phyloP scores from a whole-genome alignment of 2,329 filamentous ascomycete genomes.

The Macrophomina pseudophaseolina region DNA sequence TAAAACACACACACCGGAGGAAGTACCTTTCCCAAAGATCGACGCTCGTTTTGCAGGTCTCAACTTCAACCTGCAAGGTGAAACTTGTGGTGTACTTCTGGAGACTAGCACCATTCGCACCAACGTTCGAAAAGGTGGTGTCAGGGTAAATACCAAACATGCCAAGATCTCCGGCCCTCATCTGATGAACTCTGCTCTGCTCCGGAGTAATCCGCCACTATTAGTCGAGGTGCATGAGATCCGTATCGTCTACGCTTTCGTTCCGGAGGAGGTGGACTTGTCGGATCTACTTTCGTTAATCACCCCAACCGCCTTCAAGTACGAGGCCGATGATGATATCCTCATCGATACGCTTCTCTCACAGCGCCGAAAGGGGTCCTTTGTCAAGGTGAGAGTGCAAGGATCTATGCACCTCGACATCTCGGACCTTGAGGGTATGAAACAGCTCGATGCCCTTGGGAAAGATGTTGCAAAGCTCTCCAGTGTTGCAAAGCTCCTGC shows the following conservation, averaged over 20 bases:
- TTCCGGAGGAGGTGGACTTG: slow-evolving; percentile 79
- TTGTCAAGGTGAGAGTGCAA: slow-evolving; percentile 70
- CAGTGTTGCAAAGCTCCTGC: slow-evolving; percentile 90
- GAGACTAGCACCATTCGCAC: slow-evolving; percentile 83
- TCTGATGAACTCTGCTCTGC: slow-evolving; percentile 51
- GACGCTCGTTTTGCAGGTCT: slow-evolving; percentile 79
- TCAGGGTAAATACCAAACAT: slow-evolving; percentile 76
- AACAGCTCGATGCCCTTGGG: slow-evolving; percentile 71
- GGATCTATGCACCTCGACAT: slow-evolving; percentile 43
- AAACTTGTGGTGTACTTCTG: slow-evolving; percentile 73
- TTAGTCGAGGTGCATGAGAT: slow-evolving; percentile 67
- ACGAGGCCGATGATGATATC: slow-evolving; percentile 88
- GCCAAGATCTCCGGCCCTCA: slow-evolving; percentile 77
- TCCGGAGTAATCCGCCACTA: slow-evolving; percentile 51
- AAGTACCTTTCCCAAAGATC: slow-evolving; percentile 60
- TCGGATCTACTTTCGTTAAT: slow-evolving; percentile 83
- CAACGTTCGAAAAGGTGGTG: slow-evolving; percentile 72
- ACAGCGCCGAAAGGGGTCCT: slow-evolving; percentile 83
- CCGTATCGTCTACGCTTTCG: slow-evolving; percentile 72
- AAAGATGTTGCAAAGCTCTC: slow-evolving; percentile 83
- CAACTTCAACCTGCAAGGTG: slow-evolving; percentile 76
- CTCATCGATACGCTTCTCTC: slow-evolving; percentile 88
- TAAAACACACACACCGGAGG: slow-evolving; percentile 28
- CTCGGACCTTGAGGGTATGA: slow-evolving; percentile 67
- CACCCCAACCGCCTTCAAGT: slow-evolving; percentile 89